Evolutionary conservation across 1,284 basidiomycete species (phyloP), one percentile per base, ranked within the genome.

Genomic region (Caloboletus inedulis): DNA sequence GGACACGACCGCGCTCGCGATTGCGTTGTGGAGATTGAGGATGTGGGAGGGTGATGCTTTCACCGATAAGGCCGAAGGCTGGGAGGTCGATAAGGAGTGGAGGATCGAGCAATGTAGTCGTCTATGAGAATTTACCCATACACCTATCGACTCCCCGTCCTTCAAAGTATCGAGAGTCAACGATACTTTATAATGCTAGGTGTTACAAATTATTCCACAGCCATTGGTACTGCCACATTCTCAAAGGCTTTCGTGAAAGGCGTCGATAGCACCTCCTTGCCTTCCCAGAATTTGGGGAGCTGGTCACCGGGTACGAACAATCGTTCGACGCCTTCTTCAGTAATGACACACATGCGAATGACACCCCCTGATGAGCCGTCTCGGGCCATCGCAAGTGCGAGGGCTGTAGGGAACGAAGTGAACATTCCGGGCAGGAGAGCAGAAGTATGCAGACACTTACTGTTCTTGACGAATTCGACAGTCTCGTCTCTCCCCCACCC

Each of bases 361-460:
- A 93, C 92, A 69, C 97, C 97, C 56, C 97, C 97, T 31, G 95
- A 98, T 0, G 94, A 97, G 14, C 97, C 97, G 72, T 99, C 97
- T 72, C 97, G 85, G 43, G 93, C 84, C 97, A 99, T 99, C 2
- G 97, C 97, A 45, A 99, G 80, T 8, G 94, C 76, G 48, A 99
- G 82, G 4, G 97, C 96, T 96, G 61, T 45, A 31, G 45, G 39
- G 7, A 23, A 43, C 19, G 18, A 45, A 21, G 25, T 69, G 41
- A 66, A 18, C 39, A 47, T 35, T 18, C 3, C 16, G 0, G 12
- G 16, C 12, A n/a, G 25, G 9, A 18, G 30, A 18, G 4, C 5
- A 46, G 14, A 27, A 2, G 9, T 14, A 27, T 8, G 23, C 14
- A 37, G 36, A 83, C 92, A 58, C 93, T 58, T 66, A 96, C 94